Base-by-base conservation (phyloP, 1,284 basidiomycete genomes). In the Thelephora terrestris region DNA sequence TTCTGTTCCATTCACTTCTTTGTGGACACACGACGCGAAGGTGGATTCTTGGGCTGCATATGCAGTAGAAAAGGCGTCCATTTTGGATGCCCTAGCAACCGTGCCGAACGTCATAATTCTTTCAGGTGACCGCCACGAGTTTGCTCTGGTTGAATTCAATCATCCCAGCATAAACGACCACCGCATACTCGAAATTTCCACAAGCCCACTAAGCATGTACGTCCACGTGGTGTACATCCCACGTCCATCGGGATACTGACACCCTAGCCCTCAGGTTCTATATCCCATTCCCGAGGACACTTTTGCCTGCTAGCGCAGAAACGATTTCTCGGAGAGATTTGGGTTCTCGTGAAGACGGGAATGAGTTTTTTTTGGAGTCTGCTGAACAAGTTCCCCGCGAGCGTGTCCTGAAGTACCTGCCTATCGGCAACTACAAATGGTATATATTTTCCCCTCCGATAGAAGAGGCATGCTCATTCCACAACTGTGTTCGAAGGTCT, bases 71-170 rank as follows among this genome's bases (percentile, higher is more conserved):
- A 80, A 85, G 53, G 66, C 71, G 12, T 62, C 70, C 0, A 63
- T 89, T 4, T 67, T 88, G 36, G 63, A 71, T 25, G 67, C 73
- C 0, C 65, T 89, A 45, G 74, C 81, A 53, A 74, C 78, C 46
- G 79, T 91, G 5, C 84, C 85, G 3, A 90, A 91, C 58, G 75
- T 85, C 27, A 68, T 85, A 55, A 61, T 88, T 40, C 65, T 84
- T 38, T 79, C 76, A 1, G 80, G 81, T 5, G 87, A 90, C 61
- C 73, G 86, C 7, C 88, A 91, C 64, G 86, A 91, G 62, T 90
- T 89, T 60, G 86, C 86, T 2, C 78, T 77, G 2, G 73, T 88
- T 59, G 76, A 81, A 62, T 81, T 76, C 61, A 71, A 69, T 47
- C 62, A 70, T 18, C 67, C 71, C 10, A 66, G 69, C 7, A 52